A percentile compares a stretch with the other conserved stretches of the same genome.
Conservation (phyloP, 768 basidiomycete species). For the Suillus decipiens region DNA sequence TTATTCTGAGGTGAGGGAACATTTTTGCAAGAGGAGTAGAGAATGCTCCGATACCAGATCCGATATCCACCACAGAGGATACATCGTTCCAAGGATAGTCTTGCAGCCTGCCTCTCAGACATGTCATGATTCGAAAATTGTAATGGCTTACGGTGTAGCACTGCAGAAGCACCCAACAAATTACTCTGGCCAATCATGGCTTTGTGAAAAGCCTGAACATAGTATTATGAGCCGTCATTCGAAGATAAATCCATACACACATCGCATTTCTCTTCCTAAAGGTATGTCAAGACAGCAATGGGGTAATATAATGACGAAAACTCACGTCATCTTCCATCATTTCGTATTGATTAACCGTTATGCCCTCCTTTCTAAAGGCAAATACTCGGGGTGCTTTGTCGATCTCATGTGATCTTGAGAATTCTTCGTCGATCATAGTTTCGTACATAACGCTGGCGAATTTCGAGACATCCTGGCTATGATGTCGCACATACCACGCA, state of each 20-base stretch:
- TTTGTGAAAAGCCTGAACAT: slow-evolving; percentile 22
- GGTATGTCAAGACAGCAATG: background rate
- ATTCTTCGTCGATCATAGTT: slow-evolving; percentile 26
- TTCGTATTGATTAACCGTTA: slow-evolving; percentile 24
- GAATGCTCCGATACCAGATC: slow-evolving; percentile 31
- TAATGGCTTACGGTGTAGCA: slow-evolving; percentile 24
- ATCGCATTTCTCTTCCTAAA: slow-evolving; percentile 18
- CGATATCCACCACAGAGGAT: slow-evolving; percentile 30
- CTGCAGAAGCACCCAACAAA: slow-evolving; percentile 25
- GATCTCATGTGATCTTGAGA: slow-evolving; percentile 25
- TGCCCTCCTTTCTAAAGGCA: slow-evolving; percentile 19
- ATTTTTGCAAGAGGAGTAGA: slow-evolving; percentile 28
- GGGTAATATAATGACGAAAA: background rate
- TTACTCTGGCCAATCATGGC: slow-evolving; percentile 25
- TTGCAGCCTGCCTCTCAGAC: slow-evolving; percentile 5
- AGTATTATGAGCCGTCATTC: slow-evolving; percentile 1
- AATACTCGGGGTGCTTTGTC: slow-evolving; percentile 25
- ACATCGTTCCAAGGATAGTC: slow-evolving; percentile 29
- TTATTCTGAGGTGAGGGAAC: slow-evolving; percentile 29
- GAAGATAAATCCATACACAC: slow-evolving; percentile 5
- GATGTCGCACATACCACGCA: slow-evolving; percentile 9
- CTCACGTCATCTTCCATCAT: slow-evolving; percentile 26
- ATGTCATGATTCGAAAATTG: background rate
- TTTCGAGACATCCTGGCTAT: slow-evolving; percentile 15
- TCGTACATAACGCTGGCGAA: slow-evolving; percentile 25